These are phyloP conservation scores for Cyberlindnera xylosilytica DNA, from an alignment of 805 yeast species.

Conservation along the genomic window DNA sequence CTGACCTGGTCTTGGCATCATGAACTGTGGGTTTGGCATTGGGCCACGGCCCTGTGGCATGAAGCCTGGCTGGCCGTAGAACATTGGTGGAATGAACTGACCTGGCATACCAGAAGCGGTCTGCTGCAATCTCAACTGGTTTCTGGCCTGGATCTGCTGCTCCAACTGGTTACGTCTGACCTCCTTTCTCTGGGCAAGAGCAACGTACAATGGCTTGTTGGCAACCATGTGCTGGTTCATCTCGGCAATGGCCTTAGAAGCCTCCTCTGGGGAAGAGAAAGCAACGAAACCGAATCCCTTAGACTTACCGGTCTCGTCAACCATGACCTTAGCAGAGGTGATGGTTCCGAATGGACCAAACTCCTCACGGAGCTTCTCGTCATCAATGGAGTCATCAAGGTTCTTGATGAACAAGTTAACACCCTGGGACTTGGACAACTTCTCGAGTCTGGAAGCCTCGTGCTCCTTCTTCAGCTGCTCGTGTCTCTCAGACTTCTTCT, in stretches of 20 bases:
- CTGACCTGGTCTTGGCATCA: slow-evolving; percentile 61
- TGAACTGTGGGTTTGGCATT: slow-evolving; percentile 77
- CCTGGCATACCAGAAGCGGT: slow-evolving; percentile 88
- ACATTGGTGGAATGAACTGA: slow-evolving; percentile 80
- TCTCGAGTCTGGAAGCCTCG: slow-evolving; percentile 89
- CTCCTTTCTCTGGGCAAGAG: slow-evolving; percentile 97
- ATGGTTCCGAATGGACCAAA: slow-evolving; percentile 91
- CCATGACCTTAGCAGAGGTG: slow-evolving; percentile 95
- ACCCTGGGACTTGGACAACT: slow-evolving; percentile 92
- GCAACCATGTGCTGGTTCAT: slow-evolving; percentile 96
- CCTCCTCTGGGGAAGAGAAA: slow-evolving; percentile 97
- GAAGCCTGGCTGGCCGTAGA: slow-evolving; percentile 67
- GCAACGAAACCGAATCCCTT: slow-evolving; percentile 99
- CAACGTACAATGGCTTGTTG: slow-evolving; percentile 96
- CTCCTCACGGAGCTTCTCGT: slow-evolving; percentile 87
- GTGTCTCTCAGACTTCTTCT: slow-evolving; percentile 96
- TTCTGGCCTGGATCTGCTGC: slow-evolving; percentile 97
- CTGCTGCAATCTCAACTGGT: slow-evolving; percentile 97
- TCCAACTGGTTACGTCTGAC: slow-evolving; percentile 95
- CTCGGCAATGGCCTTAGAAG: slow-evolving; percentile 96
- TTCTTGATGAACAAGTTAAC: slow-evolving; percentile 95
- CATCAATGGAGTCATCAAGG: slow-evolving; percentile 90
- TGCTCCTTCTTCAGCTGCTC: slow-evolving; percentile 94
- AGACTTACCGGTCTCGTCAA: slow-evolving; percentile 90
- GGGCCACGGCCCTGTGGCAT: slow-evolving; percentile 86